These are phyloP conservation scores for Backusella sp. DNA, from an alignment of 192 early-diverging fungal genomes.

Conservation along the genomic window DNA sequence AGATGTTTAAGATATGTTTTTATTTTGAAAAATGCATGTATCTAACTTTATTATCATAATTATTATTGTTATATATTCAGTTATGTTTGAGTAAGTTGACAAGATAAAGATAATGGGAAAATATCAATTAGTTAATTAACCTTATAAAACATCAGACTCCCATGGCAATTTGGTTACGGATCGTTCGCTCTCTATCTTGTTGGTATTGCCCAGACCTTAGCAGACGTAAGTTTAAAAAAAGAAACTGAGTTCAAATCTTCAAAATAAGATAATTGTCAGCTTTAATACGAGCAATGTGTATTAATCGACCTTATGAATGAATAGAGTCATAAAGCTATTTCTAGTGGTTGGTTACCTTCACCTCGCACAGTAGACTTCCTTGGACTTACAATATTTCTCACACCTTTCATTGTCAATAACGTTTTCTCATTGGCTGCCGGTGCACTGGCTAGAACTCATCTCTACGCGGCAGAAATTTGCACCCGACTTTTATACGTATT, in stretches of 20 bases:
- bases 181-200: slow-evolving; percentile 25
- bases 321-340: slow-evolving; percentile 29
- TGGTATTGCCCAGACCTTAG: slow-evolving; percentile 34
- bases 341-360: slow-evolving; percentile 28
- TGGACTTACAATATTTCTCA: slow-evolving; percentile 16
- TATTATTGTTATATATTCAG: background rate
- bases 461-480: slow-evolving; percentile 11
- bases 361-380: slow-evolving; percentile 23
- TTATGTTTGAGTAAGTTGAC: slow-evolving; percentile 24
- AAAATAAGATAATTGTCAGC: background rate
- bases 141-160: background rate
- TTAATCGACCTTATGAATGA: background rate
- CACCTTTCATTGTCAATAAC: slow-evolving; percentile 26
- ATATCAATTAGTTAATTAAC: background rate
- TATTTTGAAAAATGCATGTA: background rate
- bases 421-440: slow-evolving; percentile 21
- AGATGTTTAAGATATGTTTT: background rate
- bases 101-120: background rate
- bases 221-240: slow-evolving; percentile 21
- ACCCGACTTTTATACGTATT: slow-evolving; percentile 24
- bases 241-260: background rate
- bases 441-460: slow-evolving; percentile 8
- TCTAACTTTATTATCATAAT: background rate
- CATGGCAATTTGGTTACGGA: slow-evolving; percentile 35
- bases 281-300: background rate